Evolutionary conservation across 2,329 filamentous ascomycete genomes (phyloP).

Genomic region (Exophiala spinifera): DNA sequence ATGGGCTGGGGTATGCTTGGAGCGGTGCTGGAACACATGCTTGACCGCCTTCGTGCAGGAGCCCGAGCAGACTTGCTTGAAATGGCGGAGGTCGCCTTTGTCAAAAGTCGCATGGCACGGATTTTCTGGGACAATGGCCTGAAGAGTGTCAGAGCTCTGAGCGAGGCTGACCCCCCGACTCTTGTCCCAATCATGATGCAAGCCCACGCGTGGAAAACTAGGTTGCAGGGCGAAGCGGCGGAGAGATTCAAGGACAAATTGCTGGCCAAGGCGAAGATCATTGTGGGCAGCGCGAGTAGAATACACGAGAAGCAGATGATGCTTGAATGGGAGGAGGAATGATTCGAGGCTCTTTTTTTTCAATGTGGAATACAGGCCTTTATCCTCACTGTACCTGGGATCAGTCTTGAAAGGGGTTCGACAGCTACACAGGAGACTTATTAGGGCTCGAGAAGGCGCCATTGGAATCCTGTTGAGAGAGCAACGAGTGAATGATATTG

Average conservation of each 20-base stretch:
- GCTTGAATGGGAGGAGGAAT: constrained; percentile 37
- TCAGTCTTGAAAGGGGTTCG: too few relatives aligned
- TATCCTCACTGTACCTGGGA: too few relatives aligned
- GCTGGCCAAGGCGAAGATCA: constrained; percentile 63
- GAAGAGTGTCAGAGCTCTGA: constrained; percentile 63
- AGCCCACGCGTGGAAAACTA: constrained; percentile 44
- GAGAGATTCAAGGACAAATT: constrained; percentile 63
- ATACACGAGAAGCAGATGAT: constrained; percentile 53
- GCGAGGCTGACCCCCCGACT: constrained; percentile 66
- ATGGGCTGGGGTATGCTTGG: constrained; percentile 64
- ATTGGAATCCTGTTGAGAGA: too few relatives aligned
- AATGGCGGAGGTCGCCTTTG: constrained; percentile 67
- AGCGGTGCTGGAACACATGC: constrained; percentile 71
- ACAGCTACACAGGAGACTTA: too few relatives aligned
- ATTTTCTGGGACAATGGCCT: constrained; percentile 76
- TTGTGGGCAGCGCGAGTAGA: constrained; percentile 65
- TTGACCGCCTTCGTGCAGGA: constrained; percentile 68
- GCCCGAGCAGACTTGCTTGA: constrained; percentile 68
- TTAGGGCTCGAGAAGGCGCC: too few relatives aligned
- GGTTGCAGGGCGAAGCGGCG: constrained; percentile 55
- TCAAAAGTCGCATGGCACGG: constrained; percentile 72
- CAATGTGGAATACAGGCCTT: too few relatives aligned
- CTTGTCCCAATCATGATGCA: constrained; percentile 70
- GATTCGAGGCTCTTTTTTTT: too few relatives aligned
- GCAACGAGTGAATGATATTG: too few relatives aligned